Evolutionary conservation across 2,329 filamentous ascomycete genomes (phyloP), one percentile per base, ranked within the genome.

Genomic region (Neofusicoccum ribis): DNA sequence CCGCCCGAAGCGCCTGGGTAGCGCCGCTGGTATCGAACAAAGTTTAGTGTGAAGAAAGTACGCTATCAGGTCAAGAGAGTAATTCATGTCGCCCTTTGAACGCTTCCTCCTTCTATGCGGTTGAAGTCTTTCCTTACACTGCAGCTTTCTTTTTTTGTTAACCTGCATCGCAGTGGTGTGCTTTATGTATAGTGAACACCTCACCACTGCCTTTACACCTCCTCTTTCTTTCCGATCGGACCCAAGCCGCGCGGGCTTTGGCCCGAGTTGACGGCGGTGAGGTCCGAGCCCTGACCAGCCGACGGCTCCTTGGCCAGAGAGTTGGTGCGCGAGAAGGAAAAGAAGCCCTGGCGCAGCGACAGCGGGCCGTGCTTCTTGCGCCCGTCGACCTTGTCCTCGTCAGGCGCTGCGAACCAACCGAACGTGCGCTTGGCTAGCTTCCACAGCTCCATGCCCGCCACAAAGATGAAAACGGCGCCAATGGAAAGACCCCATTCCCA

Each of bases 401-500:
- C 68, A 4, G 34, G 58, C 15, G 56, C 65, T 15, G 65, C 65
- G 54, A 71, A 71, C 69, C 67, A 71, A 12, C 69, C 69, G 50
- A 63, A 63, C 4, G 27, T 56, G 61, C 69, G 65, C 67, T 71
- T 71, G 14, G 44, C n/a, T 17, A 63, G 39, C 64, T 72, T 72
- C 69, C 70, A 72, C 7, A 60, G 49, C 66, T 71, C 69, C 66
- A 71, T 68, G 37, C 70, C 70, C 1, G 58, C 56, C 0, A 72
- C 65, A 52, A 70, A 72, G 5, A 70, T 37, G 17, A 71, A 44
- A n/a, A 69, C 67, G 3, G 65, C 68, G 8, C 65, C 69, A 14
- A 69, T 56, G 11, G 59, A 41, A 3, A 72, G 67, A 6, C 64
- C 70, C 69, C 69, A 70, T 59, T 72, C 70, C 70, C 70, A 72